A percentile compares a stretch with the other conserved stretches of the same genome.
phyloP scores from a whole-genome alignment of 164 flowering plant genomes.

The Hamamelis virginiana region DNA sequence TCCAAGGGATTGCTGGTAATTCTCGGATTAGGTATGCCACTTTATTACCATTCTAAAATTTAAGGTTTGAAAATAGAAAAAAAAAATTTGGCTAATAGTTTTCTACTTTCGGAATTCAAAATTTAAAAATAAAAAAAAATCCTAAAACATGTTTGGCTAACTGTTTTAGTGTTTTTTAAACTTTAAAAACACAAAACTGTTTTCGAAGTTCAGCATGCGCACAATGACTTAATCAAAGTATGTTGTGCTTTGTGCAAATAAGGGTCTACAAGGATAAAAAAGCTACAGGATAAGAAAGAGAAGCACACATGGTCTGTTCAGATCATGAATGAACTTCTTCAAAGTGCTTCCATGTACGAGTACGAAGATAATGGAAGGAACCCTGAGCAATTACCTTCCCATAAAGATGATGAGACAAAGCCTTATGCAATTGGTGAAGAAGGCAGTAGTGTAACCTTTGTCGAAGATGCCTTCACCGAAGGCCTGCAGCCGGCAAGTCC shows the following conservation, averaged over 20 bases:
- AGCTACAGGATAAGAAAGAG: neutral
- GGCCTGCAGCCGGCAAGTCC: neutral
- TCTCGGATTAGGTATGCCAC: neutral
- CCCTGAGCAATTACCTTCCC: neutral
- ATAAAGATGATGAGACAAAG: neutral
- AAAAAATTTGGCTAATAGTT: too few species aligned
- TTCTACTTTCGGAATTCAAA: too few species aligned
- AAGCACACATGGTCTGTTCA: conserved; percentile 6
- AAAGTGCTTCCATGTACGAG: neutral
- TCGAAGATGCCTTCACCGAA: too few species aligned
- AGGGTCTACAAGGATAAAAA: neutral
- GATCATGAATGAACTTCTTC: conserved; percentile 1
- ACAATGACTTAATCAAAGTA: neutral
- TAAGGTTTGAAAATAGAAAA: too few species aligned
- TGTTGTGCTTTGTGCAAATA: neutral
- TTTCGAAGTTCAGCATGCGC: too few species aligned
- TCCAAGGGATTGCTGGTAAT: conserved; percentile 1
- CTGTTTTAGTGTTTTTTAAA: too few species aligned
- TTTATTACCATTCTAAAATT: too few species aligned
- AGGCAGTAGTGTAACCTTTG: too few species aligned
- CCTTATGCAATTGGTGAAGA: neutral
- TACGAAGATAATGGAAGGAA: neutral
- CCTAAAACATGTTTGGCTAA: too few species aligned
- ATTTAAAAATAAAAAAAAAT: too few species aligned
- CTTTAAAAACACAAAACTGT: too few species aligned